Evolutionary conservation across 495 filamentous ascomycete genomes (phyloP).

Genomic region (Pseudoneurospora amorphoporcata): DNA sequence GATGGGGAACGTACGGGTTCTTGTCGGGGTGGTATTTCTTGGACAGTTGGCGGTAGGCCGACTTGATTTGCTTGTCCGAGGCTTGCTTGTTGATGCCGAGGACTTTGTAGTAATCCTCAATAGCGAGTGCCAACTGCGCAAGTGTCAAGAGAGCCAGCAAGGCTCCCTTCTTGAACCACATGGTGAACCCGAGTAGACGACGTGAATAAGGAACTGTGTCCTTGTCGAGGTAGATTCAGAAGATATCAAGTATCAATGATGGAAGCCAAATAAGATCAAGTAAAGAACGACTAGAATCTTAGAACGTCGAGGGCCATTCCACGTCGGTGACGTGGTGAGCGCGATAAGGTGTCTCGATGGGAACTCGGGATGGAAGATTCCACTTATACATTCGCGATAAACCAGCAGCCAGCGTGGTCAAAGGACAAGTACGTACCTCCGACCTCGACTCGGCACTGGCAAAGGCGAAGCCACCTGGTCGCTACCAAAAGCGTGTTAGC

Average conservation of each 20-base stretch:
- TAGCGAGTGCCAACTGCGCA: constrained; percentile 33
- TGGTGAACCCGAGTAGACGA: constrained; percentile 8
- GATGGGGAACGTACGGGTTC: constrained; percentile 64
- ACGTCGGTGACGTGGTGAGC: background rate
- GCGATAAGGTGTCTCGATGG: background rate
- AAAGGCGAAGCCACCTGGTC: constrained; percentile 1
- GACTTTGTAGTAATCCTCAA: constrained; percentile 86
- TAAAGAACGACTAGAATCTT: constrained; percentile 4
- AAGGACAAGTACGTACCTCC: background rate
- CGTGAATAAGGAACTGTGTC: background rate
- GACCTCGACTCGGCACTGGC: too few species aligned
- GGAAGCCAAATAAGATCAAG: background rate
- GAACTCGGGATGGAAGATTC: background rate
- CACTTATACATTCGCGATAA: constrained; percentile 10
- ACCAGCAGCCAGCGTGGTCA: constrained; percentile 24
- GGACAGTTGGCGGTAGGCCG: constrained; percentile 84
- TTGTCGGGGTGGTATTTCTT: constrained; percentile 98
- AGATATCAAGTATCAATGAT: background rate
- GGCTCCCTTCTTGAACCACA: constrained; percentile 32
- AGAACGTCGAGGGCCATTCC: background rate
- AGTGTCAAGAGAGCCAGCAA: constrained; percentile 35
- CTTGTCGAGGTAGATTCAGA: background rate
- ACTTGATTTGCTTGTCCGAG: constrained; percentile 84
- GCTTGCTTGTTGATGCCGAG: constrained; percentile 74
- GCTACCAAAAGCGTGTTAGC: background rate